Conservation (phyloP, 2,329 filamentous ascomycete species). For the Paecilomyces niveus region DNA sequence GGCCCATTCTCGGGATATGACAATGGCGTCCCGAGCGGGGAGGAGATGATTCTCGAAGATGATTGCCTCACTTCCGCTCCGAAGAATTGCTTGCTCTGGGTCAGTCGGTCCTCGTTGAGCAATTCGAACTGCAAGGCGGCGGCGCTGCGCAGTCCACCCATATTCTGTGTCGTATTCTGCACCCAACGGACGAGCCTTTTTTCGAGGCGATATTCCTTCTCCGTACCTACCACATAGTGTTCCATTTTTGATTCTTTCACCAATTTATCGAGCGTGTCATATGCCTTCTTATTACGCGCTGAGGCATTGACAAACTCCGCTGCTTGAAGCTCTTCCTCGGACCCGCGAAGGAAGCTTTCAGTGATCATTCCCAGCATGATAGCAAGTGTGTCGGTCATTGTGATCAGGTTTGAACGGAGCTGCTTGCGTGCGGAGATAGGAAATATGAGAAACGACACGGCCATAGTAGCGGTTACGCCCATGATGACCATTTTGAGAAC, state of each 20-base stretch:
- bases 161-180: slow-evolving; percentile 76
- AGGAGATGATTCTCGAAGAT: slow-evolving; percentile 10
- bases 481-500: slow-evolving; percentile 78
- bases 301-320: slow-evolving; percentile 57
- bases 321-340: slow-evolving; percentile 67
- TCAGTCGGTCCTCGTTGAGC: slow-evolving; percentile 53
- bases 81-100: slow-evolving; percentile 10
- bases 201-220: slow-evolving; percentile 71
- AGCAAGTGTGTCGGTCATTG: slow-evolving; percentile 66
- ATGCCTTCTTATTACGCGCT: slow-evolving; percentile 58
- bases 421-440: slow-evolving; percentile 68
- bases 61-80: slow-evolving; percentile 11
- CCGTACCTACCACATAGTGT: slow-evolving; percentile 73
- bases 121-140: slow-evolving; percentile 83
- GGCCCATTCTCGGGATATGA: slow-evolving; percentile 38
- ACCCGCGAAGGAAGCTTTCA: slow-evolving; percentile 73
- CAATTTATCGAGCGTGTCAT: slow-evolving; percentile 65
- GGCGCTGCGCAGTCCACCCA: slow-evolving; percentile 84
- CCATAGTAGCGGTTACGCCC: slow-evolving; percentile 64
- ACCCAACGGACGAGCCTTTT: slow-evolving; percentile 75
- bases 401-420: slow-evolving; percentile 66
- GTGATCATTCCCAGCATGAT: slow-evolving; percentile 79
- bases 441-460: slow-evolving; percentile 70
- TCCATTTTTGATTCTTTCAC: slow-evolving; percentile 83
- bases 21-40: slow-evolving; percentile 19